Percentiles rank a stretch among this genome's conserved stretches.
Evolutionary conservation across 192 early-diverging fungal genomes (phyloP).

Genomic region (Backusella psychrophila): DNA sequence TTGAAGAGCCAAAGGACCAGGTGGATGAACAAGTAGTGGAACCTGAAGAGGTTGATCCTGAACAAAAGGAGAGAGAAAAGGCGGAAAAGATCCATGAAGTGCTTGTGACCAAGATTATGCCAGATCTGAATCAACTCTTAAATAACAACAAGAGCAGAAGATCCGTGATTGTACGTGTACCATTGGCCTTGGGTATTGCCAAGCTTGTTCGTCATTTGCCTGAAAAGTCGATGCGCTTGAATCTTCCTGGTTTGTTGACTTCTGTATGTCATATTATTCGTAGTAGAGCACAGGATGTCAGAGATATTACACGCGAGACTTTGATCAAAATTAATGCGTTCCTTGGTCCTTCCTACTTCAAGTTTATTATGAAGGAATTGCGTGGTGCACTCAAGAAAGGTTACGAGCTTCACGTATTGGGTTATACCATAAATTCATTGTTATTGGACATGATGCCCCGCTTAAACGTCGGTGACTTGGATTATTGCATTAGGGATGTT

Average conservation of each 20-base stretch:
- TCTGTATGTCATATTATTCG: constrained; percentile 86
- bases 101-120: constrained; percentile 77
- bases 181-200: constrained; percentile 83
- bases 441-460: constrained; percentile 64
- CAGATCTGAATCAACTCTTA: constrained; percentile 76
- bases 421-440: constrained; percentile 86
- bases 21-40: constrained; percentile 29
- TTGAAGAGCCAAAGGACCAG: constrained; percentile 30
- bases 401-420: constrained; percentile 93
- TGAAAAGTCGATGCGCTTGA: constrained; percentile 63
- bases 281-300: constrained; percentile 76
- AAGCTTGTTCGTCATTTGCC: constrained; percentile 83
- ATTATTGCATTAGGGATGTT: constrained; percentile 73
- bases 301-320: constrained; percentile 85
- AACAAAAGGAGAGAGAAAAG: constrained; percentile 37
- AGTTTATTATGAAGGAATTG: constrained; percentile 88
- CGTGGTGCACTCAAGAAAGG: constrained; percentile 74
- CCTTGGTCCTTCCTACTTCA: constrained; percentile 81
- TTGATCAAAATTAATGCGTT: constrained; percentile 82
- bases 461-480: constrained; percentile 66
- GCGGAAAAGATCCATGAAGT: constrained; percentile 65
- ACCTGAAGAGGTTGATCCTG: constrained; percentile 31
- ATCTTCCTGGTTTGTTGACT: constrained; percentile 86
- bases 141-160: constrained; percentile 68
- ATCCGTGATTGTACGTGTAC: constrained; percentile 76